phyloP scores from a whole-genome alignment of 192 early-diverging fungal genomes.

The Podila verticillata region DNA sequence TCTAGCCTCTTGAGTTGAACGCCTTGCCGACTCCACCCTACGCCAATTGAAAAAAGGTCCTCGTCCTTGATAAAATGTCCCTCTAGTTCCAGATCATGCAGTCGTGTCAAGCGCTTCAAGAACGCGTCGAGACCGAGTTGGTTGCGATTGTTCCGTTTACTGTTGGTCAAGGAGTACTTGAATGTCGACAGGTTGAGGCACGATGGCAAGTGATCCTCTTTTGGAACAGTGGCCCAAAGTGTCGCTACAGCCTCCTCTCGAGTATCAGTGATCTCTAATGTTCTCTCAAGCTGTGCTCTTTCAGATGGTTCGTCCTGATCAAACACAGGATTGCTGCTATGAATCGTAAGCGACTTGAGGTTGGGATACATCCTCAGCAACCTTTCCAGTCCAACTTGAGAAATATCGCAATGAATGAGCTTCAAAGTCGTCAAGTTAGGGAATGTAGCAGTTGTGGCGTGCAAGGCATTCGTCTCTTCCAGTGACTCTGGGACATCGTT shows the following conservation, averaged over 20 bases:
- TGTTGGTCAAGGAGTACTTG: background rate
- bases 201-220: too few species aligned
- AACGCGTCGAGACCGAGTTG: slow-evolving; percentile 2
- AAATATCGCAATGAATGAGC: slow-evolving; percentile 22
- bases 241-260: too few species aligned
- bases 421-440: slow-evolving; percentile 11
- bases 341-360: slow-evolving; percentile 3
- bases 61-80: background rate
- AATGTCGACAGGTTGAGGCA: background rate
- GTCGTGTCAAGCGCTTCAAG: background rate
- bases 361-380: slow-evolving; percentile 26
- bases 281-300: too few species aligned
- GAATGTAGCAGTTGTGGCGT: slow-evolving; percentile 13
- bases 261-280: too few species aligned
- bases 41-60: slow-evolving; percentile 1
- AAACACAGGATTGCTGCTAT: slow-evolving; percentile 12
- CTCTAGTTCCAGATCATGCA: slow-evolving; percentile 14
- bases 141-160: background rate
- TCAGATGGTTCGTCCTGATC: background rate
- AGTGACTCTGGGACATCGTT: slow-evolving; percentile 18
- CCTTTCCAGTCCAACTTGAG: slow-evolving; percentile 4
- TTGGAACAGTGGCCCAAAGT: too few species aligned
- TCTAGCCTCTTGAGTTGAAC: background rate
- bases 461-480: slow-evolving; percentile 20
- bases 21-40: slow-evolving; percentile 18